Conservation (phyloP, 257 asterid genomes). For the Coffea canephora region DNA sequence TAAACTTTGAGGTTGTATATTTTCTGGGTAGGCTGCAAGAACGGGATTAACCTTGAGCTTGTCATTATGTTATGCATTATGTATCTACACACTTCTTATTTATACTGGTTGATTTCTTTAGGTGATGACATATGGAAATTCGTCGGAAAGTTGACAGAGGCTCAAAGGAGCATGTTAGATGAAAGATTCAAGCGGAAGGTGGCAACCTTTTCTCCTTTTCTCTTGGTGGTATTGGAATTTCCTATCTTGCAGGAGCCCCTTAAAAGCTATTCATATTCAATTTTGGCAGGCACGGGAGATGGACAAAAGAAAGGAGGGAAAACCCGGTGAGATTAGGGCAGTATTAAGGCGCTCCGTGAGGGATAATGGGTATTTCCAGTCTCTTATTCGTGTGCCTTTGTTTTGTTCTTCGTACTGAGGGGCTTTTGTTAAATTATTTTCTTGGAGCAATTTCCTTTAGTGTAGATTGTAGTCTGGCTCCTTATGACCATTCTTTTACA, state of each 20-base stretch:
- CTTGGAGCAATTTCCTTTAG: background rate
- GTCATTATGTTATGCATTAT: background rate
- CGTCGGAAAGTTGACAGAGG: slow-evolving; percentile 92
- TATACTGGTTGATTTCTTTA: slow-evolving; percentile 22
- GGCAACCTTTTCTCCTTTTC: background rate
- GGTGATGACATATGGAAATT: slow-evolving; percentile 99
- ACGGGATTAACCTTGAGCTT: background rate
- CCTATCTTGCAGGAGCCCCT: slow-evolving; percentile 1
- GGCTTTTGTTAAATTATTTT: background rate
- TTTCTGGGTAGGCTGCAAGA: slow-evolving; percentile 1
- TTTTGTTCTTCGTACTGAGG: background rate
- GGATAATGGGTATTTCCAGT: slow-evolving; percentile 71
- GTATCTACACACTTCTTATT: background rate
- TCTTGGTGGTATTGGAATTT: slow-evolving; percentile 13
- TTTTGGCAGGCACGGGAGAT: slow-evolving; percentile 87
- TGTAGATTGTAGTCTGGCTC: background rate
- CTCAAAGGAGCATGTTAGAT: slow-evolving; percentile 98
- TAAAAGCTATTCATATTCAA: background rate
- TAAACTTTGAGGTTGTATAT: slow-evolving; percentile 2
- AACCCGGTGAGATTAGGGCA: slow-evolving; percentile 96
- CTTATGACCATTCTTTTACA: background rate
- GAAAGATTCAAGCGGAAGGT: slow-evolving; percentile 99
- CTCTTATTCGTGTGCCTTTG: background rate
- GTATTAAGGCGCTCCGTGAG: slow-evolving; percentile 94
- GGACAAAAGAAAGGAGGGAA: slow-evolving; percentile 94